Base-by-base conservation (phyloP, 2,329 filamentous ascomycete species). In the Diaporthe ilicicola region DNA sequence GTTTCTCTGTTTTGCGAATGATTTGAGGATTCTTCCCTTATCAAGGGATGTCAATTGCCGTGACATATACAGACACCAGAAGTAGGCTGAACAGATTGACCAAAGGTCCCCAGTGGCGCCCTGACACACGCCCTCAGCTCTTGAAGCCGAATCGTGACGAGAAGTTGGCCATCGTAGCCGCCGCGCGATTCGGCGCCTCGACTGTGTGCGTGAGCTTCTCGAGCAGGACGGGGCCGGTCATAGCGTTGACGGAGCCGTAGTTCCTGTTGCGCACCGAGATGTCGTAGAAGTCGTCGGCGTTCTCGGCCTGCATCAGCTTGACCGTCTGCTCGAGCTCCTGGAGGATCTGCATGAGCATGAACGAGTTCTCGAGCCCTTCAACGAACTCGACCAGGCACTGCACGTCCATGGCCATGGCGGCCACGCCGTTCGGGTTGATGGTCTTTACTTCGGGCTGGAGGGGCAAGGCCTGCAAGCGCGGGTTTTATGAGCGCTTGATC, bases 221-320 rank as follows among this genome's bases (percentile, higher is more conserved):
- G n/a, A 99, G 82, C 73, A 99, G 80, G 50, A 94, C 86, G 0
- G 95, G 94, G 0, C 95, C 96, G 79, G 97, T 97, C 79, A 97
- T 86, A 66, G 94, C 93, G 82, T 98, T 94, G 42, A 99, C 97
- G 67, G 94, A 91, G 19, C 94, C 93, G 79, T 97, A 99, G 79
- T 97, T 97, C 83, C 93, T 95, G 82, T 98, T 97, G 66, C 94
- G 87, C 17, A 92, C 93, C 6, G 92, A 93, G 62, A 96, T 92
- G 78, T 99, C 96, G 80, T 96, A 99, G 81, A 97, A 99, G 80
- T 98, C 95, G 74, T 98, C 95, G n/a, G 94, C 90, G 76, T 97
- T 97, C 50, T 97, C 94, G 1, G 89, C 89, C 78, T 93, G 91
- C 88, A 99, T 93, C 32, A 99, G 86, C 72, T 93, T 90, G 56